These are phyloP conservation scores for Yamadazyma paraphyllophila DNA, from an alignment of 805 yeast genomes.

Conservation along the genomic window DNA sequence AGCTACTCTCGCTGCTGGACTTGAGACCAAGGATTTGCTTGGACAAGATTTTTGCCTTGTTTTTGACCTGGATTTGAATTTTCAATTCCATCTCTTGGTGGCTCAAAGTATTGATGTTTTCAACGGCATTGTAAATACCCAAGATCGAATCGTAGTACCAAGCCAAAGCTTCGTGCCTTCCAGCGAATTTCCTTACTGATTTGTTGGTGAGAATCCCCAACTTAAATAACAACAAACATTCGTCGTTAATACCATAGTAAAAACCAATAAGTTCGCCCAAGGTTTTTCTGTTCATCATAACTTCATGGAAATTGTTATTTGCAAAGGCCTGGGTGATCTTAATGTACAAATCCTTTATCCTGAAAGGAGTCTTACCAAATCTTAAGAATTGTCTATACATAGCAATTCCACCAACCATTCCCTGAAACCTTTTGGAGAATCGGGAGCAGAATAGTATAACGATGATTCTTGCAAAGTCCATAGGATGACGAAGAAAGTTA, in stretches of 20 bases:
- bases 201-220: slow-evolving; percentile 45
- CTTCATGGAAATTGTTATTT: slow-evolving; percentile 5
- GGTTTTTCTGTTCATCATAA: slow-evolving; percentile 40
- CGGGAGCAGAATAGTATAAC: slow-evolving; percentile 36
- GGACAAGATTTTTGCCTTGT: slow-evolving; percentile 46
- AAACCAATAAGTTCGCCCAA: slow-evolving; percentile 53
- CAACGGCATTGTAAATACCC: slow-evolving; percentile 52
- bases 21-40: slow-evolving; percentile 30
- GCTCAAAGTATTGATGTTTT: slow-evolving; percentile 38
- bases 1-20: slow-evolving; percentile 15
- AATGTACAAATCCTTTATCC: slow-evolving; percentile 37
- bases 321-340: slow-evolving; percentile 24
- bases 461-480: slow-evolving; percentile 33
- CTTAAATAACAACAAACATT: slow-evolving; percentile 55
- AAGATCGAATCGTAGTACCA: slow-evolving; percentile 69
- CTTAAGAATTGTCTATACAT: slow-evolving; percentile 66
- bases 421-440: slow-evolving; percentile 41
- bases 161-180: slow-evolving; percentile 59
- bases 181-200: slow-evolving; percentile 36
- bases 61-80: slow-evolving; percentile 61
- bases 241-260: slow-evolving; percentile 68
- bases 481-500: slow-evolving; percentile 37
- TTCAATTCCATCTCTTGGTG: slow-evolving; percentile 52
- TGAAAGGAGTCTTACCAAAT: slow-evolving; percentile 68
- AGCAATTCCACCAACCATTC: slow-evolving; percentile 47